Base-by-base conservation (phyloP, 768 basidiomycete species). In the Naganishia randhawae region DNA sequence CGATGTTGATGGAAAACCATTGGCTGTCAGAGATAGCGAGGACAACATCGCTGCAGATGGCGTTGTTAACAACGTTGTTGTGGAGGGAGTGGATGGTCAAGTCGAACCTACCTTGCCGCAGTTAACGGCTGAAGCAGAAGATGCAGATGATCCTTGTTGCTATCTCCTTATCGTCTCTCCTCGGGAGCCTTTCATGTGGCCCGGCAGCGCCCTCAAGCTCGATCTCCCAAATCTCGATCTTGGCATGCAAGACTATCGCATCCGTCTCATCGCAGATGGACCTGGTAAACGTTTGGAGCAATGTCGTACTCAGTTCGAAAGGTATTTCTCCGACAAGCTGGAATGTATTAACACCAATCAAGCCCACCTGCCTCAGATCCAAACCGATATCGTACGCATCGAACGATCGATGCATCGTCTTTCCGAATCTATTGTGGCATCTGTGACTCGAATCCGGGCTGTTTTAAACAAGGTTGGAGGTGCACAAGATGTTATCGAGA, bases 191-290 rank as follows among this genome's bases (percentile, higher is more conserved):
- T 99, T 96, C 81, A 82, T 92, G 33, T 99, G 95, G 95, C 89
- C 89, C 65, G 95, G 95, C 9, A 83, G 87, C 37, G 89, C 96
- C 54, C 84, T 93, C 80, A 84, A 92, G 74, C 82, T 92, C 50
- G 75, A 78, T 37, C 81, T 94, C 19, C 86, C 89, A 16, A 87
- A 83, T 73, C 83, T 92, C 71, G 88, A 92, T n/a, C 81, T 95
- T 27, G 89, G 89, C 66, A 82, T 90, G 67, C 88, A 88, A 73
- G 93, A 95, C 70, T 87, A 89, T 71, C 86, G 92, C n/a, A 86
- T 92, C n/a, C 87, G 93, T 27, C 83, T 99, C 31, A 85, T 98
- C 65, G 90, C 95, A 8, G 92, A 96, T 75, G 94, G 94, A 11
- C 86, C 93, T 0, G 86, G 88, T 70, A 84, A 85, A 27, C 86